These are phyloP conservation scores for Apiotrichum brassicae DNA, from an alignment of 1,284 basidiomycete genomes.

Conservation along the genomic window DNA sequence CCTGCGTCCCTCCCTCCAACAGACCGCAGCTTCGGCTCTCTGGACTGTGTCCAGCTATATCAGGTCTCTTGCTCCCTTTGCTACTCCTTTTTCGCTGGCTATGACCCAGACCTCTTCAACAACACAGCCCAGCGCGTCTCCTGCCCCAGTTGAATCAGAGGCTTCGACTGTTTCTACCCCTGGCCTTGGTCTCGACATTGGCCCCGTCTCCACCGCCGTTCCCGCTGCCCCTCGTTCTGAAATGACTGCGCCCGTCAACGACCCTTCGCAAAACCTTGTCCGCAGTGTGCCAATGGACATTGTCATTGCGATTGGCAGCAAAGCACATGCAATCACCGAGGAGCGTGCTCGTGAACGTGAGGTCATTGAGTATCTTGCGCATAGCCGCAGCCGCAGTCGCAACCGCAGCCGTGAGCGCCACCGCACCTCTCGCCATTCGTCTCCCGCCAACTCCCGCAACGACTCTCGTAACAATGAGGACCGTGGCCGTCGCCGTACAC, in stretches of 20 bases:
- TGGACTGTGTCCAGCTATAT: constrained; percentile 38
- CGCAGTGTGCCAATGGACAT: constrained; percentile 43
- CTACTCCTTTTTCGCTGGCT: constrained; percentile 5
- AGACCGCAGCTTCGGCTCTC: constrained; percentile 30
- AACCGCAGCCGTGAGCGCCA: not conserved
- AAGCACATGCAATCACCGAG: constrained; percentile 13
- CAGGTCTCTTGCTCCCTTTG: constrained; percentile 37
- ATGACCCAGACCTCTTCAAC: not conserved
- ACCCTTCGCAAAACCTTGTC: constrained; percentile 28
- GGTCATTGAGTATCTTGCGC: constrained; percentile 16
- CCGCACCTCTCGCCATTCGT: not conserved
- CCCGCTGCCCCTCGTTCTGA: not conserved
- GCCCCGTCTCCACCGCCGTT: not conserved
- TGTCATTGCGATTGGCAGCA: constrained; percentile 22
- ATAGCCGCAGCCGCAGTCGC: constrained; percentile 5
- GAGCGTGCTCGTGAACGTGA: constrained; percentile 25
- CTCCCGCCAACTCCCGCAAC: not conserved
- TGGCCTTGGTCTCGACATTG: not conserved
- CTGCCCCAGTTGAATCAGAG: not conserved
- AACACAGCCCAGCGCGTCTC: not conserved
- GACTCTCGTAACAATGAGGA: constrained; percentile 20
- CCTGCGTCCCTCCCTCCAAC: constrained; percentile 25
- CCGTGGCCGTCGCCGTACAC: not conserved
- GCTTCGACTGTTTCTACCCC: not conserved
- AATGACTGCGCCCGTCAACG: not conserved